phyloP scores from a whole-genome alignment of 2,329 filamentous ascomycete species.

The Aspergillus sp. region DNA sequence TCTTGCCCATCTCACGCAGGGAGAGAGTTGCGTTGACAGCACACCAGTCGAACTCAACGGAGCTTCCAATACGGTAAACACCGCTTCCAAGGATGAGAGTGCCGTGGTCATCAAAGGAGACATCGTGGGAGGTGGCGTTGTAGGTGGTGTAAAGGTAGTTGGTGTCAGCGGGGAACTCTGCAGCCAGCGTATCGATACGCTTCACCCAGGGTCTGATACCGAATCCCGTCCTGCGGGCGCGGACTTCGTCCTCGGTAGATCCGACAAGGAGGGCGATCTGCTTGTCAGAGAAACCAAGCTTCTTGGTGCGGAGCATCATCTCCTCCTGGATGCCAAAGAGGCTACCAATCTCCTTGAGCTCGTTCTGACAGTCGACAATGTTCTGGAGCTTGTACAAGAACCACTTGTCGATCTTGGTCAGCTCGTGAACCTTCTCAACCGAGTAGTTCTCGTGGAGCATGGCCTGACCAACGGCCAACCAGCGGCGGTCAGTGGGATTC shows the following conservation, averaged over 20 bases:
- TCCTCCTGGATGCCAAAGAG: conserved; percentile 83
- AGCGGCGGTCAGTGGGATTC: conserved; percentile 92
- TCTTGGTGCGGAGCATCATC: conserved; percentile 84
- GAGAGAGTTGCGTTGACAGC: conserved; percentile 83
- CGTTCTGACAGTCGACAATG: conserved; percentile 81
- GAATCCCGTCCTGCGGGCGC: conserved; percentile 74
- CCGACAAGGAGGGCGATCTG: conserved; percentile 86
- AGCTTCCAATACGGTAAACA: conserved; percentile 95
- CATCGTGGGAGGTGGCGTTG: conserved; percentile 89
- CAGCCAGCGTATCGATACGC: conserved; percentile 95
- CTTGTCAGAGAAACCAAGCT: conserved; percentile 93
- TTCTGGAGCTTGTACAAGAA: conserved; percentile 98
- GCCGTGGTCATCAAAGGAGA: conserved; percentile 87
- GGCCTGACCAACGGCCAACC: conserved; percentile 94
- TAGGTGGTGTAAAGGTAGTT: conserved; percentile 98
- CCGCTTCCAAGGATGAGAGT: conserved; percentile 84
- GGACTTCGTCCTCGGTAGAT: conserved; percentile 81
- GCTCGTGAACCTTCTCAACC: conserved; percentile 81
- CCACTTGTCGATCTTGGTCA: conserved; percentile 99
- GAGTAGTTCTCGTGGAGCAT: conserved; percentile 97
- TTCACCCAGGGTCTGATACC: conserved; percentile 94
- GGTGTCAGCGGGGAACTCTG: conserved; percentile 89
- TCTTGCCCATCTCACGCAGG: conserved; percentile 79
- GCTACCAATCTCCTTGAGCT: conserved; percentile 76
- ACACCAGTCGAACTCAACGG: conserved; percentile 98